Conservation (phyloP, 805 yeast genomes). For the Ogataea populi-albae region DNA sequence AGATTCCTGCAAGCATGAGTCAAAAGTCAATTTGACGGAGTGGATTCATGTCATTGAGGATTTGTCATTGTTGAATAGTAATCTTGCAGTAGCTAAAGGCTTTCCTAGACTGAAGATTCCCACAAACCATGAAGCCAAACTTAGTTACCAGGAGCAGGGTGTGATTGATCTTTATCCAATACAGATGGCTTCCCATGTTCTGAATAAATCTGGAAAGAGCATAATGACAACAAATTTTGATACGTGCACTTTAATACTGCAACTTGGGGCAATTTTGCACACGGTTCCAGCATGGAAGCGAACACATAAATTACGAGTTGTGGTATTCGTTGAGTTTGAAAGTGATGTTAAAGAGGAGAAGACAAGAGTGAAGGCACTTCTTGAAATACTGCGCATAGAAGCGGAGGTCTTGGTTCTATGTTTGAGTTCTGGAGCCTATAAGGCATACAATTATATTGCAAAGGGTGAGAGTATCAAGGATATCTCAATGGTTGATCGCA, state of each 20-base stretch:
- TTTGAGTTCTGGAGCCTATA: slow-evolving; percentile 51
- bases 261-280: slow-evolving; percentile 85
- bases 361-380: slow-evolving; percentile 55
- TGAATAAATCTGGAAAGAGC: slow-evolving; percentile 55
- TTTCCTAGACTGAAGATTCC: slow-evolving; percentile 72
- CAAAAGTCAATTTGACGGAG: slow-evolving; percentile 64
- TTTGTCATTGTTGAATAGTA: slow-evolving; percentile 79
- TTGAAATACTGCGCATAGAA: slow-evolving; percentile 77
- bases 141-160: slow-evolving; percentile 36
- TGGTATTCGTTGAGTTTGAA: slow-evolving; percentile 82
- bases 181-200: slow-evolving; percentile 87
- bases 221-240: slow-evolving; percentile 88
- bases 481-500: slow-evolving; percentile 35
- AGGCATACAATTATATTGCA: slow-evolving; percentile 71
- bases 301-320: slow-evolving; percentile 71
- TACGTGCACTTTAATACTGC: slow-evolving; percentile 90
- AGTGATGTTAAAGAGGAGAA: slow-evolving; percentile 71
- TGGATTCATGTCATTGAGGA: slow-evolving; percentile 96
- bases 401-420: slow-evolving; percentile 78
- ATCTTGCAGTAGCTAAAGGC: slow-evolving; percentile 92
- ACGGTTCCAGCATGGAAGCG: slow-evolving; percentile 93
- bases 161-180: slow-evolving; percentile 92
- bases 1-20: slow-evolving; percentile 70
- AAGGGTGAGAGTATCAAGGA: slow-evolving; percentile 53
- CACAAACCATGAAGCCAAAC: slow-evolving; percentile 31